Conservation (phyloP, 2,329 filamentous ascomycete species). For the Fusarium succisae region DNA sequence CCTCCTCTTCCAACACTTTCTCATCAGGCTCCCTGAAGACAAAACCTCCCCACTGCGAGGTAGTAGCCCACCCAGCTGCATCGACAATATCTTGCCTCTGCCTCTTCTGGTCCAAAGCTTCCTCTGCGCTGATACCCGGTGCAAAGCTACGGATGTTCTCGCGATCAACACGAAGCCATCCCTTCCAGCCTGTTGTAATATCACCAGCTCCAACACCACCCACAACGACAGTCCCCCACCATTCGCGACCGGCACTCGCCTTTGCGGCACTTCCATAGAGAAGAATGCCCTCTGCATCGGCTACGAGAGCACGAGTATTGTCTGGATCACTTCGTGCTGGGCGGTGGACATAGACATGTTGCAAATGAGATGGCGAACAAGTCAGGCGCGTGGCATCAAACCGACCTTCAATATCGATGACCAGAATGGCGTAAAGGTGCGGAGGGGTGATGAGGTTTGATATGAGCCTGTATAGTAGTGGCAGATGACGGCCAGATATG, state of each 20-base stretch:
- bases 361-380: constrained; percentile 52
- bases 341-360: constrained; percentile 62
- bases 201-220: constrained; percentile 52
- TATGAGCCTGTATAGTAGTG: constrained; percentile 65
- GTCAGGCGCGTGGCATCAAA: constrained; percentile 63
- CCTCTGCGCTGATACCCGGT: constrained; percentile 52
- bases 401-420: constrained; percentile 64
- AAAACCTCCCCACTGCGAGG: constrained; percentile 61
- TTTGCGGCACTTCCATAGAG: constrained; percentile 56
- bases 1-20: background rate
- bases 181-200: constrained; percentile 51
- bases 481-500: constrained; percentile 62
- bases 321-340: constrained; percentile 46
- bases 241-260: constrained; percentile 57
- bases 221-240: constrained; percentile 68
- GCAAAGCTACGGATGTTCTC: constrained; percentile 53
- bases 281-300: constrained; percentile 57
- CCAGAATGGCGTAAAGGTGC: constrained; percentile 57
- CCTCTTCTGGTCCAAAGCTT: constrained; percentile 55
- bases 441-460: constrained; percentile 61
- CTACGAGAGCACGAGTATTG: constrained; percentile 49
- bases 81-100: constrained; percentile 53
- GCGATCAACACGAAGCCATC: constrained; percentile 63
- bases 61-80: constrained; percentile 56
- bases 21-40: constrained; percentile 46